Evolutionary conservation across 176 grass and related monocot species (phyloP), one percentile per base, ranked within the genome.

Genomic region (Microstegium vimineum): DNA sequence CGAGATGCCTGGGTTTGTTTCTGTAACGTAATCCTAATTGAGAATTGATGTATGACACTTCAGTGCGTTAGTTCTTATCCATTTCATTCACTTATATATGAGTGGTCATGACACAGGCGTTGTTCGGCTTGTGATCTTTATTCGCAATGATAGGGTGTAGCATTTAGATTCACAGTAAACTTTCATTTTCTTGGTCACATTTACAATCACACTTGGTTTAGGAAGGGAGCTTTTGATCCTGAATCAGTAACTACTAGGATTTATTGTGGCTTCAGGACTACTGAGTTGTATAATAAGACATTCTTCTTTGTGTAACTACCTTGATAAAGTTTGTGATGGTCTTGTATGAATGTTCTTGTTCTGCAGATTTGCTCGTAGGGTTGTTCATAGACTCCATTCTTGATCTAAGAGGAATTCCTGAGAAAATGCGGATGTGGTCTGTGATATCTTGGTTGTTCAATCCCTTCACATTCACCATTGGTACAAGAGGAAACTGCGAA

Each of bases 391-490:
- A 98, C 64, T 79, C 49, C 34, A 88, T 98, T 81, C 82, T 93
- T 37, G 88, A 90, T 76, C 67, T 91, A 26, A 82, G 90, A 22
- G 86, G 90, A 22, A 75, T 98, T 38, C 95, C 87, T 61, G 87
- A 88, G 40, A 86, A 86, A 73, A 40, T 76, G 14, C 84, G 95
- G n/a, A 71, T 91, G 41, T 93, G 90, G 90, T 89, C 87, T 35
- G 89, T 98, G 15, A 78, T 87, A 64, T 81, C 82, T 40, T 98
- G 92, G 95, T 79, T 98, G 9, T 93, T 98, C 82, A 95, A 95
- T 36, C 95, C 92, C 16, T 98, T 95, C 83, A 98, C 95, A 5
- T 95, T 93, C 62, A 95, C 95, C 62, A 98, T 98, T 82, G 92
- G 95, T 62, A 95, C 95, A 17, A 93, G 95, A 81, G 92, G 95